These are phyloP conservation scores for Populus hybrid DNA, from an alignment of 441 rosid species.

Conservation along the genomic window DNA sequence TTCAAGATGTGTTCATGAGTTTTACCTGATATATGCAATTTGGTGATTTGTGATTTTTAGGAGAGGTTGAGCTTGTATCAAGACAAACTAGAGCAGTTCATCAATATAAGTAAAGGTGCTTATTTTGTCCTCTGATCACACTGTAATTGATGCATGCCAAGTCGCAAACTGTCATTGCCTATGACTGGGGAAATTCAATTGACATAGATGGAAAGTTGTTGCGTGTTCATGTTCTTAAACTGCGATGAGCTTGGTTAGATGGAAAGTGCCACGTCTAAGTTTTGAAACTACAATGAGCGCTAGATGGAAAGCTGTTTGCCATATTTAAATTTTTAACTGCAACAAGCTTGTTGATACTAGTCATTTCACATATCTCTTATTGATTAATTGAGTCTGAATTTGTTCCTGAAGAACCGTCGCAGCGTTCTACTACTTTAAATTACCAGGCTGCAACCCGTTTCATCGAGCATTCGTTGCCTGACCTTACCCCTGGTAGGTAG, in stretches of 20 bases:
- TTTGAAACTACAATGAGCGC: background rate
- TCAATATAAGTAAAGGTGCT: conserved; percentile 73
- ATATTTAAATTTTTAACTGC: background rate
- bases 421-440: conserved; percentile 71
- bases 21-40: background rate
- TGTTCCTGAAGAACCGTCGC: conserved; percentile 54
- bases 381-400: conserved; percentile 23
- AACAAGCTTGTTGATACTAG: conserved; percentile 11
- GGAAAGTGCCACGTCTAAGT: background rate
- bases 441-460: conserved; percentile 78
- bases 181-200: background rate
- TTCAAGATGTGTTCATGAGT: background rate
- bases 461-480: conserved; percentile 83
- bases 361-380: conserved; percentile 6
- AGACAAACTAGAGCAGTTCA: conserved; percentile 52
- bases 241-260: background rate
- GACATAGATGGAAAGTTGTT: background rate
- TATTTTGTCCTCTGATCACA: background rate
- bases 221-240: background rate
- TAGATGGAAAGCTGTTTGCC: background rate
- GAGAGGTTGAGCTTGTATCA: conserved; percentile 69
- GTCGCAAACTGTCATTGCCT: background rate
- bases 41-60: conserved; percentile 28
- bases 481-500: conserved; percentile 66
- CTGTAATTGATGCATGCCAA: background rate